These are phyloP conservation scores for Ophiostoma sp. DNA, from an alignment of 2,329 filamentous ascomycete species.

Conservation along the genomic window DNA sequence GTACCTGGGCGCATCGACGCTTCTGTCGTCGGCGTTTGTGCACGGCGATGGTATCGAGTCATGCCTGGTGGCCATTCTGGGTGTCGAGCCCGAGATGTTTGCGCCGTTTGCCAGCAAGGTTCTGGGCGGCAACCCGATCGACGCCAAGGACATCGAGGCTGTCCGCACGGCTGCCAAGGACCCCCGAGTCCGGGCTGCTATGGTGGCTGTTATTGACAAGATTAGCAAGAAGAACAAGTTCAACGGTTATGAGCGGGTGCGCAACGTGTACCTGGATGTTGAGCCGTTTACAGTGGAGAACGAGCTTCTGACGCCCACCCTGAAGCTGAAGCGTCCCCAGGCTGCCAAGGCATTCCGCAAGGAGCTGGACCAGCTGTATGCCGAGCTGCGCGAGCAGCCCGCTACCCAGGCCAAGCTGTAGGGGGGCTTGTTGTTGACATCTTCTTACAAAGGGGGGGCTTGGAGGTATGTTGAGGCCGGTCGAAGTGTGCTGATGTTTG, in stretches of 20 bases:
- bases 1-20: conserved; percentile 73
- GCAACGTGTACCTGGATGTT: conserved; percentile 65
- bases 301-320: conserved; percentile 75
- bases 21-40: conserved; percentile 76
- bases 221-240: conserved; percentile 82
- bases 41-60: conserved; percentile 85
- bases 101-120: conserved; percentile 74
- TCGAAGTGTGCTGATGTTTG: neutral
- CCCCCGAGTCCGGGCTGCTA: conserved; percentile 64
- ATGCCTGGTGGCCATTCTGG: conserved; percentile 78
- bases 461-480: neutral
- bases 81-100: conserved; percentile 78
- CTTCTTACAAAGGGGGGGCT: neutral
- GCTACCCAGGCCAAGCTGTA: conserved; percentile 44
- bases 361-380: conserved; percentile 54
- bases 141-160: conserved; percentile 58
- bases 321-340: conserved; percentile 58
- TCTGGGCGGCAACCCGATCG: conserved; percentile 49
- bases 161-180: conserved; percentile 64
- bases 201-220: conserved; percentile 71
- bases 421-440: neutral
- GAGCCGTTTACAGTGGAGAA: conserved; percentile 95
- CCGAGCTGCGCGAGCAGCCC: conserved; percentile 44
- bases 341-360: conserved; percentile 47
- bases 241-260: conserved; percentile 82